Evolutionary conservation across 108 stramenopile genomes (phyloP), one percentile per base, ranked within the genome.

Genomic region (Craspedostauros australis): DNA sequence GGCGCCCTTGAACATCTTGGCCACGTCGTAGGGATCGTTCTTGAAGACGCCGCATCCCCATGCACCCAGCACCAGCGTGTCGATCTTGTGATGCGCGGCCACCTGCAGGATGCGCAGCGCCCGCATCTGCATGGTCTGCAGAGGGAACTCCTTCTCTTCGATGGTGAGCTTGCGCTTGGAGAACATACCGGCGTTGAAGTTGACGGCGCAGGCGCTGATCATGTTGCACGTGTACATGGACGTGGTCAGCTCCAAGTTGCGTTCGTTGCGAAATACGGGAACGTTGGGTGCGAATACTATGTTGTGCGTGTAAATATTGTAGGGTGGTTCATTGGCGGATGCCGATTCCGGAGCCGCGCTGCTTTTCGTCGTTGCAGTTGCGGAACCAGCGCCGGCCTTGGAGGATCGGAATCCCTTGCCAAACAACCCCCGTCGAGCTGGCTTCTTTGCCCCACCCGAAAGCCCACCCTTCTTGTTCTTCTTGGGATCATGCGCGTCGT

Each of bases 1-100:
- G 60, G 72, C 63, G 19, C 57, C 71, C 38, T 59, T 62, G 40
- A 77, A 77, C 0, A 71, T 68, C 25, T 43, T 38, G 5, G 72
- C 72, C n/a, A 79, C 73, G 63, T 72, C 67, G 42, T 42, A 24
- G 19, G 78, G 78, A 49, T 75, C 73, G 34, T 79, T 79, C 18
- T 71, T 71, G 27, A 70, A 70, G 9, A 79, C 73, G 14, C 78
- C 78, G 24, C 78, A 79, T 5, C 78, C 78, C 54, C 75, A 79
- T n/a, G 78, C 73, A n/a, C 73, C 70, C n/a, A 79, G 40, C 16
- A 79, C 65, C 38, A 79, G 45, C 2, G 32, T 60, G 14, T 33
- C 33, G 14, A 19, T 19, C 7, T 48, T 48, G 37, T 49, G 21
- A 6, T 49, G 34, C 5, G 6, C 21, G 5, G 59, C 59, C 30